Evolutionary conservation across 129 eudicot genomes (phyloP), one percentile per base, ranked within the genome.

Genomic region (Rutidosis leptorrhynchoides): DNA sequence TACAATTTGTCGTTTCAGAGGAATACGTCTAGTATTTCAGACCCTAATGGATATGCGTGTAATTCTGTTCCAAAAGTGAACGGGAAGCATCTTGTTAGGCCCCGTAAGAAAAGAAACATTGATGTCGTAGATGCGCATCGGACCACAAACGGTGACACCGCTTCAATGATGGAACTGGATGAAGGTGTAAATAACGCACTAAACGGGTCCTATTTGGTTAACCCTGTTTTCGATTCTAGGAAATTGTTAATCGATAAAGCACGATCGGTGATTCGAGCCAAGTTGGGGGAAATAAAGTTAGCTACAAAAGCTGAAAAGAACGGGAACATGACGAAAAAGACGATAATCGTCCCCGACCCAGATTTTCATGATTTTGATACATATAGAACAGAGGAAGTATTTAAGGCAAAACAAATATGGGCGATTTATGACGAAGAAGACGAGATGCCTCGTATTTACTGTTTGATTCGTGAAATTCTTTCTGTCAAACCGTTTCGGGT

Each of bases 381-480:
- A 64, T 93, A 84, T 59, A 77, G 97, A 58, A 57, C 90, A 12
- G 97, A 91, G 67, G 96, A 84, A 46, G 86, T 90, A 70, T 87
- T 91, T 66, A 74, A 81, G 62, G 88, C 90, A 2, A 91, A 87
- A 80, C 97, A 91, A 73, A 91, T 91, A 79, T 91, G 97, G 97
- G 97, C 97, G 10, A 54, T 91, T 35, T 91, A 91, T 43, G 97
- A 90, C 46, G 97, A 91, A 85, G 97, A 91, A 80, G 97, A 91
- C 35, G 97, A 95, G 14, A 90, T 90, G 97, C 97, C 97, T 43
- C 90, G 97, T 15, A 71, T 90, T 63, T 90, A 91, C 65, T 91
- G 97, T 77, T 78, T 91, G 35, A 83, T 91, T 54, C 96, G 97
- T 32, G 78, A 87, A 62, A 76, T 91, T 49, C 77, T 87, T 56